Percentiles rank a stretch among this genome's conserved stretches.
These are phyloP conservation scores for Hypoxylon sp. DNA, from an alignment of 2,329 filamentous ascomycete species.

Conservation along the genomic window DNA sequence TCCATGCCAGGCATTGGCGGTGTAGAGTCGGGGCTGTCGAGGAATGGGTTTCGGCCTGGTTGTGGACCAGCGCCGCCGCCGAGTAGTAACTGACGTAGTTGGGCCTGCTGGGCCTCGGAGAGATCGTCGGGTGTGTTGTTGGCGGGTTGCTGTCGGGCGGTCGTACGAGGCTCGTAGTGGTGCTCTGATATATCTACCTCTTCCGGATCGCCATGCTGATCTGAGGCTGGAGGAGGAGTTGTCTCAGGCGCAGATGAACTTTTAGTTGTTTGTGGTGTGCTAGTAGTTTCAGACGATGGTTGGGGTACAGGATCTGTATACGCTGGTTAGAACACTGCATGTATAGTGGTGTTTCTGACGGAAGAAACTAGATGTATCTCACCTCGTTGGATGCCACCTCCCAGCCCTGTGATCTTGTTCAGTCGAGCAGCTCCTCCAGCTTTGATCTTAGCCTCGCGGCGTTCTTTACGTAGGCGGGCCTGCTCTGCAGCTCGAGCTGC, in stretches of 20 bases:
- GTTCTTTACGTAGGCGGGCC: constrained; percentile 82
- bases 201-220: constrained; percentile 74
- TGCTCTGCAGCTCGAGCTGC: constrained; percentile 72
- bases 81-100: constrained; percentile 76
- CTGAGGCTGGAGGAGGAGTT: constrained; percentile 52
- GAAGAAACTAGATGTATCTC: constrained; percentile 29
- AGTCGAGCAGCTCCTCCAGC: constrained; percentile 78
- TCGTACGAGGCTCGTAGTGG: constrained; percentile 72
- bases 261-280: constrained; percentile 51
- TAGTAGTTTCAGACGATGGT: constrained; percentile 53
- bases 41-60: constrained; percentile 47
- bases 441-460: constrained; percentile 83
- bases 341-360: background rate
- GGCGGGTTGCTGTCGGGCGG: constrained; percentile 57
- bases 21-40: constrained; percentile 26
- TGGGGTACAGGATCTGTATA: constrained; percentile 52
- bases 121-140: constrained; percentile 56
- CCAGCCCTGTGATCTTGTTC: constrained; percentile 81
- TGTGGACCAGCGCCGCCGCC: constrained; percentile 54
- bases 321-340: constrained; percentile 2
- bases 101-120: constrained; percentile 73
- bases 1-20: constrained; percentile 52
- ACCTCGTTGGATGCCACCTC: constrained; percentile 70
- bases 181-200: constrained; percentile 86
- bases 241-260: constrained; percentile 52